Evolutionary conservation across 352 stramenopile genomes (phyloP).

Genomic region (Peronospora destructor): DNA sequence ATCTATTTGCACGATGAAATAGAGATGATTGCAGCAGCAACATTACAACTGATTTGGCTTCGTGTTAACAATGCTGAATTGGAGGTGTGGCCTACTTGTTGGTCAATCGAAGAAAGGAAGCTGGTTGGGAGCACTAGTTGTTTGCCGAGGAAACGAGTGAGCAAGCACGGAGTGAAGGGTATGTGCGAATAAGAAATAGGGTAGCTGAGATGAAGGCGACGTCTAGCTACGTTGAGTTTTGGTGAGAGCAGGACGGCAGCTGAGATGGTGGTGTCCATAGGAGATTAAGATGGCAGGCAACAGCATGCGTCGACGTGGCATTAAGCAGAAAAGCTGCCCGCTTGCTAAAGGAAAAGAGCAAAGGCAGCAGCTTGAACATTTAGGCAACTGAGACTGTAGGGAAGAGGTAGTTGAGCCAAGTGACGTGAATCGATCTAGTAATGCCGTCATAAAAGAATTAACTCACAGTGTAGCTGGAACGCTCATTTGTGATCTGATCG

Average conservation of each 20-base stretch:
- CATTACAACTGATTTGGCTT: not conserved
- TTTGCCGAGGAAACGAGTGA: not conserved
- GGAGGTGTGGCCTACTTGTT: conserved; percentile 6
- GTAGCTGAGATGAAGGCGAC: not conserved
- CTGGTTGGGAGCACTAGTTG: not conserved
- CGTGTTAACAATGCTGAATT: conserved; percentile 7
- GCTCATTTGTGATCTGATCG: conserved; percentile 13
- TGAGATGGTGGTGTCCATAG: not conserved
- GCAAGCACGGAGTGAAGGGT: not conserved
- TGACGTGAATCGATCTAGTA: conserved; percentile 20
- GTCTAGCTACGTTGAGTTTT: not conserved
- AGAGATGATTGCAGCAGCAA: not conserved
- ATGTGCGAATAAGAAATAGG: not conserved
- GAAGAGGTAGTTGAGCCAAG: conserved; percentile 5
- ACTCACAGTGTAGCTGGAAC: not conserved
- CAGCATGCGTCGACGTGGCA: not conserved
- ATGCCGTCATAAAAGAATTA: conserved; percentile 20
- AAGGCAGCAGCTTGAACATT: conserved; percentile 6
- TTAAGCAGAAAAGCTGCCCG: conserved; percentile 2
- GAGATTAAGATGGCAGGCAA: not conserved
- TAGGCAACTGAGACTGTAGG: conserved; percentile 18
- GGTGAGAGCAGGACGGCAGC: conserved; percentile 1
- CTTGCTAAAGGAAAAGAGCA: conserved; percentile 2
- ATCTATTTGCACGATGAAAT: not conserved
- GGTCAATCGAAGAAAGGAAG: conserved; percentile 1